Evolutionary conservation across 2,329 filamentous ascomycete species (phyloP).

Genomic region (Xylaria sp.): DNA sequence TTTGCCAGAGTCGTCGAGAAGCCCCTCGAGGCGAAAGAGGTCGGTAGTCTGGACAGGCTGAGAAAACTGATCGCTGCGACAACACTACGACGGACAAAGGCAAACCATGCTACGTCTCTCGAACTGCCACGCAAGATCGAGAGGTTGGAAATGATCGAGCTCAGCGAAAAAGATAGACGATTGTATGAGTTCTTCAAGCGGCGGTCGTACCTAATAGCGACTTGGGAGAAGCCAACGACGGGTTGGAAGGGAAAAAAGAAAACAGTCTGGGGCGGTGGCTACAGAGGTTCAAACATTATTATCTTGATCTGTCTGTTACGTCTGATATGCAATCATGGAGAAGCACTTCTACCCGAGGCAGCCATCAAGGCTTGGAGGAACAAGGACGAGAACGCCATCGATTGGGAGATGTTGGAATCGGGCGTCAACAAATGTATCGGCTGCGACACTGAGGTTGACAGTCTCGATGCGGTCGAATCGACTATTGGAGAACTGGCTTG

Average conservation of each 20-base stretch:
- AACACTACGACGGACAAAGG: conserved; percentile 49
- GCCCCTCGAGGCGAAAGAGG: neutral
- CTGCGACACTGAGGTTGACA: too few species aligned
- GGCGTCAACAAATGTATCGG: neutral
- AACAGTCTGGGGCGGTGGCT: too few species aligned
- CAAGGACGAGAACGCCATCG: conserved; percentile 11
- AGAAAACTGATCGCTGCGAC: conserved; percentile 36
- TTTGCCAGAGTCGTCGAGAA: neutral
- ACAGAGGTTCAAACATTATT: conserved; percentile 37
- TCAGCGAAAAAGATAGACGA: neutral
- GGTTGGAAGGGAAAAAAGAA: too few species aligned
- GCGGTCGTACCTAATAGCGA: conserved; percentile 15
- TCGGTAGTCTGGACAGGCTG: neutral
- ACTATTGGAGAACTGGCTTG: too few species aligned
- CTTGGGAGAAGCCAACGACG: too few species aligned
- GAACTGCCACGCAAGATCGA: conserved; percentile 39
- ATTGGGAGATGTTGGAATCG: conserved; percentile 25
- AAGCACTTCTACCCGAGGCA: conserved; percentile 42
- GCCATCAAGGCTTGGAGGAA: conserved; percentile 39
- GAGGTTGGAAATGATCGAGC: conserved; percentile 4
- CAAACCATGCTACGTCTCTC: conserved; percentile 20
- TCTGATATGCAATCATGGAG: conserved; percentile 50
- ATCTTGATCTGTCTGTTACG: conserved; percentile 44
- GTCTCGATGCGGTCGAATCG: too few species aligned
- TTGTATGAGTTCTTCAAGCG: conserved; percentile 24